phyloP scores from a whole-genome alignment of 2,329 filamentous ascomycete genomes.

The Cladorrhinum sp. region DNA sequence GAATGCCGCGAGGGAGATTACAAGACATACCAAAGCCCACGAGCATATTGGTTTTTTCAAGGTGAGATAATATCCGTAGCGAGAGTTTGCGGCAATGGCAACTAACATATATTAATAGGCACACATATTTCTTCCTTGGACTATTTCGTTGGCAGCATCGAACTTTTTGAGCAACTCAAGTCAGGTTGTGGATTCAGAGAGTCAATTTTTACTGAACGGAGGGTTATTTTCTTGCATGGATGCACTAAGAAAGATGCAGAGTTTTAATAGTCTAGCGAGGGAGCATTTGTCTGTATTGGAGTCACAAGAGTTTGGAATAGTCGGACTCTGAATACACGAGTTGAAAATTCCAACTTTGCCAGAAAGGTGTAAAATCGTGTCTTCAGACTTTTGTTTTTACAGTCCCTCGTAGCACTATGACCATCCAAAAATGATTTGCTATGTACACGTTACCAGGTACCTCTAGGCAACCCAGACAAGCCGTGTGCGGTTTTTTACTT shows the following conservation, averaged over 20 bases:
- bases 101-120: constrained; percentile 13
- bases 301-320: constrained; percentile 9
- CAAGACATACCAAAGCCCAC: constrained; percentile 22
- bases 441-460: too few species aligned
- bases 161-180: constrained; percentile 13
- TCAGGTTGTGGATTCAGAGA: constrained; percentile 4
- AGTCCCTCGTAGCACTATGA: too few species aligned
- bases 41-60: constrained; percentile 28
- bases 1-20: constrained; percentile 25
- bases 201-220: background rate
- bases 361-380: too few species aligned
- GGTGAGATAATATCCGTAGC: constrained; percentile 15
- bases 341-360: too few species aligned
- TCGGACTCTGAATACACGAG: background rate
- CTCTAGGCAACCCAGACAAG: too few species aligned
- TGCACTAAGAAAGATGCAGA: constrained; percentile 25
- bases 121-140: constrained; percentile 26
- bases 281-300: constrained; percentile 22
- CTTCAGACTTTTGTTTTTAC: too few species aligned
- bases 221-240: constrained; percentile 21
- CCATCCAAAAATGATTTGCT: too few species aligned
- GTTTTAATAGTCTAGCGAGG: constrained; percentile 26
- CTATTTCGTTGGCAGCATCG: constrained; percentile 21
- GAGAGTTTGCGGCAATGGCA: too few species aligned
- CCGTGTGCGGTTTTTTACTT: too few species aligned